Percentiles rank a stretch among this genome's conserved stretches.
Evolutionary conservation across 2,329 filamentous ascomycete genomes (phyloP).

Genomic region (Dothideomycetes sp.): DNA sequence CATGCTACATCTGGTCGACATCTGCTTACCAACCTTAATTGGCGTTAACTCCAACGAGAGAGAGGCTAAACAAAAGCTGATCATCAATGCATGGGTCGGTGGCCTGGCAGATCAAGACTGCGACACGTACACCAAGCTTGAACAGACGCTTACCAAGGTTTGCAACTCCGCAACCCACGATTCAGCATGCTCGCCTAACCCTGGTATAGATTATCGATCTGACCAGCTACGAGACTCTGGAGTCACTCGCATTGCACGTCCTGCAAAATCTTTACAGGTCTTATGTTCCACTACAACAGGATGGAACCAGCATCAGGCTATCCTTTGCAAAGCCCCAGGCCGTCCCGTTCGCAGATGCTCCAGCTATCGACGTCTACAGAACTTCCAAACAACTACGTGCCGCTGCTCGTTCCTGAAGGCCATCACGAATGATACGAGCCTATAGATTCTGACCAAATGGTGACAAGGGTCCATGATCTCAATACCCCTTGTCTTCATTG

Average conservation of each 20-base stretch:
- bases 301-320: constrained; percentile 44
- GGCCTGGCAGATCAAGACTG: constrained; percentile 24
- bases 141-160: constrained; percentile 52
- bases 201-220: constrained; percentile 26
- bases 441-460: no score
- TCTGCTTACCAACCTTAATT: constrained; percentile 57
- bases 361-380: constrained; percentile 48
- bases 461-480: no score
- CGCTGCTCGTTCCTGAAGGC: not conserved
- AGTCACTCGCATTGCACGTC: constrained; percentile 35
- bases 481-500: no score
- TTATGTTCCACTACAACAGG: constrained; percentile 11
- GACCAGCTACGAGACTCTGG: constrained; percentile 36
- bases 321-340: constrained; percentile 62
- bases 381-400: constrained; percentile 6
- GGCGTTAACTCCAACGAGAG: constrained; percentile 66
- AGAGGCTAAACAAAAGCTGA: constrained; percentile 50
- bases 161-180: constrained; percentile 15
- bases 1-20: constrained; percentile 41
- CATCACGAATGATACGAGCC: no score
- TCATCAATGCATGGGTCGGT: constrained; percentile 53
- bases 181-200: not conserved
- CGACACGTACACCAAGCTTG: constrained; percentile 47
- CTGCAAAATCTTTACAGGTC: constrained; percentile 23
- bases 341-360: constrained; percentile 60